Percentiles rank a stretch among this genome's conserved stretches.
Evolutionary conservation across 2,329 filamentous ascomycete genomes (phyloP).

Genomic region (Periconia sp.): DNA sequence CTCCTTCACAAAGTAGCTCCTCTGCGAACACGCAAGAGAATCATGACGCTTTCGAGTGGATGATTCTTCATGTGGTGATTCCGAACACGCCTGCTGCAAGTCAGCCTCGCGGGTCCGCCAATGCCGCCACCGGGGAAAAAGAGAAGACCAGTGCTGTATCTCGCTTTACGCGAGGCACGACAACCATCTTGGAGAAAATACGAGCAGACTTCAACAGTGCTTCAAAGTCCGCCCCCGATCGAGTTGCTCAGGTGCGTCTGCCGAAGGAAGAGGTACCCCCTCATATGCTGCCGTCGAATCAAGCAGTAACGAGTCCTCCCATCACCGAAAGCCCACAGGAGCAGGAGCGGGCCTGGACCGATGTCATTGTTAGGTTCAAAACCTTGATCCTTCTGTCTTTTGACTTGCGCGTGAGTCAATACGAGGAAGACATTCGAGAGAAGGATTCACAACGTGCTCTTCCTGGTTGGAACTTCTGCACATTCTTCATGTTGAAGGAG

Average conservation of each 20-base stretch:
- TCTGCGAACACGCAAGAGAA: constrained; percentile 76
- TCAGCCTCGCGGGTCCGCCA: constrained; percentile 69
- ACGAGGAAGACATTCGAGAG: constrained; percentile 96
- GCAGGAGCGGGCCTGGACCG: constrained; percentile 79
- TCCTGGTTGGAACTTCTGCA: constrained; percentile 99
- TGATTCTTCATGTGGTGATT: constrained; percentile 90
- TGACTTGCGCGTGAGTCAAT: constrained; percentile 87
- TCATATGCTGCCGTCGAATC: constrained; percentile 52
- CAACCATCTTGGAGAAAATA: constrained; percentile 87
- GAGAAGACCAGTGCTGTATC: constrained; percentile 71
- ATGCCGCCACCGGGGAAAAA: constrained; percentile 58
- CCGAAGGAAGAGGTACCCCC: constrained; percentile 55
- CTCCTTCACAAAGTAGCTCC: constrained; percentile 61
- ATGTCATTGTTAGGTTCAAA: constrained; percentile 86
- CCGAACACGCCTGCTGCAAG: constrained; percentile 83
- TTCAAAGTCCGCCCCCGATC: constrained; percentile 74
- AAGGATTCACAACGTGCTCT: constrained; percentile 85
- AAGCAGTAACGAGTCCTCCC: constrained; percentile 41
- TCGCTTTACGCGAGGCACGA: constrained; percentile 79
- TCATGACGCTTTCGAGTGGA: constrained; percentile 95
- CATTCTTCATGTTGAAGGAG: constrained; percentile 97
- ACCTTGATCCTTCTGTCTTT: constrained; percentile 86
- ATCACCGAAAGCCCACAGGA: constrained; percentile 73
- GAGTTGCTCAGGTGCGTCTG: constrained; percentile 84
- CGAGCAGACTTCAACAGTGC: constrained; percentile 86